Evolutionary conservation across 768 basidiomycete species (phyloP).

Genomic region (Pulveroboletus frians): DNA sequence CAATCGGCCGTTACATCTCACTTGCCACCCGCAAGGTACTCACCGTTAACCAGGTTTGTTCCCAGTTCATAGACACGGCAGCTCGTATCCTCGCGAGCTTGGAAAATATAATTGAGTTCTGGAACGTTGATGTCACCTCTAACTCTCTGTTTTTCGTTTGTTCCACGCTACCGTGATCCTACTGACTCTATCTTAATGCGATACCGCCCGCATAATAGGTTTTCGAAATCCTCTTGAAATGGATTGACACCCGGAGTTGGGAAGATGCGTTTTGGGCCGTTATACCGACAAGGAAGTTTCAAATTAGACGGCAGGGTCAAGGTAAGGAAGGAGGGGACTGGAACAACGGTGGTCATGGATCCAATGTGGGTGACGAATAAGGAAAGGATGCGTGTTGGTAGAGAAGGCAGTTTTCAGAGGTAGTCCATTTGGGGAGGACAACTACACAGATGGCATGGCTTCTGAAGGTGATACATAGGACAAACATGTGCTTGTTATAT

Average conservation of each 20-base stretch:
- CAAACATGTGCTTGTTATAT: not conserved
- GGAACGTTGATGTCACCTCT: not conserved
- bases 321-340: constrained; percentile 7
- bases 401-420: not conserved
- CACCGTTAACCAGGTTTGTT: constrained; percentile 83
- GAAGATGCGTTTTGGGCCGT: constrained; percentile 80
- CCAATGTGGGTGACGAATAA: not conserved
- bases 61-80: not conserved
- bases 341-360: not conserved
- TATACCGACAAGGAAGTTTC: constrained; percentile 89
- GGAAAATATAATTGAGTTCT: not conserved
- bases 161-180: not conserved
- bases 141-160: not conserved
- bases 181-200: constrained; percentile 2
- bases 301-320: constrained; percentile 26
- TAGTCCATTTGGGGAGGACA: not conserved
- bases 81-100: constrained; percentile 1
- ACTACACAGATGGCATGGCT: no score
- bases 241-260: constrained; percentile 86
- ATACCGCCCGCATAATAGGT: constrained; percentile 36
- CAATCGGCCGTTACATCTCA: constrained; percentile 87
- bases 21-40: constrained; percentile 90
- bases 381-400: not conserved
- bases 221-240: constrained; percentile 86
- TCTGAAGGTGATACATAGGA: not conserved